These are phyloP conservation scores for Clavaria fumosa DNA, from an alignment of 768 basidiomycete genomes.

Conservation along the genomic window DNA sequence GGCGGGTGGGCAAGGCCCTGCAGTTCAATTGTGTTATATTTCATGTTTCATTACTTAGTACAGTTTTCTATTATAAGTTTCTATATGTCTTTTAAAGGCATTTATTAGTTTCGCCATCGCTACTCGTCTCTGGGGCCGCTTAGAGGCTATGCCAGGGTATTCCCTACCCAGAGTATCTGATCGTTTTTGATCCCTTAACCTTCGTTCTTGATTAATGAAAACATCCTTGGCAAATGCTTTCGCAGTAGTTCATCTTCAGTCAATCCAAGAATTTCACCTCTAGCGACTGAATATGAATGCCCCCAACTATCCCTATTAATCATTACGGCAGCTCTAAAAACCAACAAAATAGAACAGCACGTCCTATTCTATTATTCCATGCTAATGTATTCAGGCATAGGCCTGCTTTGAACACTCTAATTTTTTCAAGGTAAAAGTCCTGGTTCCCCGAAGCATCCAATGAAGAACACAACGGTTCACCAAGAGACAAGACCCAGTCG, in stretches of 20 bases:
- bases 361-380: conserved; percentile 75
- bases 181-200: conserved; percentile 67
- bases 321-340: conserved; percentile 71
- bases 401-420: conserved; percentile 75
- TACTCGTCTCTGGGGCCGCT: not conserved
- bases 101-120: not conserved
- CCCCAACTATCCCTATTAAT: conserved; percentile 74
- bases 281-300: conserved; percentile 69
- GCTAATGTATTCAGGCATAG: conserved; percentile 65
- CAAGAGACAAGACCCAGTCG: conserved; percentile 54
- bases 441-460: conserved; percentile 57
- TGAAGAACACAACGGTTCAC: conserved; percentile 51
- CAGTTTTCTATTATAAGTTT: not conserved
- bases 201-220: conserved; percentile 78
- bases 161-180: not conserved
- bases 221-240: conserved; percentile 79
- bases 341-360: conserved; percentile 72
- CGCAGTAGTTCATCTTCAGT: conserved; percentile 65
- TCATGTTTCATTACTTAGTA: not conserved
- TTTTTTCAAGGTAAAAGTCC: conserved; percentile 73
- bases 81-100: not conserved
- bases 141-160: not conserved
- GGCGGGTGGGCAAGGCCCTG: not conserved
- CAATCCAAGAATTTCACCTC: conserved; percentile 81
- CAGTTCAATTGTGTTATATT: not conserved